Evolutionary conservation across 371 early-diverging fungal genomes (phyloP).

Genomic region (Syncephalastrum contaminatum): DNA sequence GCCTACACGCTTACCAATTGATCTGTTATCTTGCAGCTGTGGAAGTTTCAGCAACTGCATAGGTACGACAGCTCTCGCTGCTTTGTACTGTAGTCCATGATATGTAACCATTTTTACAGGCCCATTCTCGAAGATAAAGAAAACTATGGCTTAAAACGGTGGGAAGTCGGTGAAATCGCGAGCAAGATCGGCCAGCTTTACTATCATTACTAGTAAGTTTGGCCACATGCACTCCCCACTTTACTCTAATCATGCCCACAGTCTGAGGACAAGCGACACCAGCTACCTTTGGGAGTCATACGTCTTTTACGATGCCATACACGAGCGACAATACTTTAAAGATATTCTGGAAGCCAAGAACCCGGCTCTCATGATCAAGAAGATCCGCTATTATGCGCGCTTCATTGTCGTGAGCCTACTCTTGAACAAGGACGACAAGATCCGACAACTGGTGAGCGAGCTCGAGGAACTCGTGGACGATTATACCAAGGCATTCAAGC

Average conservation of each 20-base stretch:
- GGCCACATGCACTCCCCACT: background rate
- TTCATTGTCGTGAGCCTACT: slow-evolving; percentile 95
- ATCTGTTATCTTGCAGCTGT: slow-evolving; percentile 53
- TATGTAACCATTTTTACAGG: slow-evolving; percentile 30
- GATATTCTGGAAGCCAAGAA: slow-evolving; percentile 89
- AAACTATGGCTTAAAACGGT: slow-evolving; percentile 91
- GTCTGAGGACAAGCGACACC: slow-evolving; percentile 92
- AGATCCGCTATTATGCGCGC: slow-evolving; percentile 94
- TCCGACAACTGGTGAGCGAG: slow-evolving; percentile 78
- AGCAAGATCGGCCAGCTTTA: slow-evolving; percentile 96
- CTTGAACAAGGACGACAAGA: slow-evolving; percentile 77
- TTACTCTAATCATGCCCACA: slow-evolving; percentile 13
- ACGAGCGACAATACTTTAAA: slow-evolving; percentile 91
- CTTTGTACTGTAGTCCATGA: background rate
- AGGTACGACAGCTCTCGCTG: slow-evolving; percentile 43
- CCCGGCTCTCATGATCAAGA: slow-evolving; percentile 91
- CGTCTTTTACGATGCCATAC: slow-evolving; percentile 95
- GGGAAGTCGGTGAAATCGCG: slow-evolving; percentile 98
- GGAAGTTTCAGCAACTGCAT: slow-evolving; percentile 95
- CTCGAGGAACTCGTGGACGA: slow-evolving; percentile 82
- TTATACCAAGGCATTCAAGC: slow-evolving; percentile 82
- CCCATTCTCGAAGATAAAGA: slow-evolving; percentile 81
- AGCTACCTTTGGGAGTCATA: slow-evolving; percentile 92
- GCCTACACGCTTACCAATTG: background rate
- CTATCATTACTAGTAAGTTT: slow-evolving; percentile 80